Percentiles rank a stretch among this genome's conserved stretches.
Evolutionary conservation across 1,284 basidiomycete species (phyloP).

Genomic region (Trichosporon coremiiforme): DNA sequence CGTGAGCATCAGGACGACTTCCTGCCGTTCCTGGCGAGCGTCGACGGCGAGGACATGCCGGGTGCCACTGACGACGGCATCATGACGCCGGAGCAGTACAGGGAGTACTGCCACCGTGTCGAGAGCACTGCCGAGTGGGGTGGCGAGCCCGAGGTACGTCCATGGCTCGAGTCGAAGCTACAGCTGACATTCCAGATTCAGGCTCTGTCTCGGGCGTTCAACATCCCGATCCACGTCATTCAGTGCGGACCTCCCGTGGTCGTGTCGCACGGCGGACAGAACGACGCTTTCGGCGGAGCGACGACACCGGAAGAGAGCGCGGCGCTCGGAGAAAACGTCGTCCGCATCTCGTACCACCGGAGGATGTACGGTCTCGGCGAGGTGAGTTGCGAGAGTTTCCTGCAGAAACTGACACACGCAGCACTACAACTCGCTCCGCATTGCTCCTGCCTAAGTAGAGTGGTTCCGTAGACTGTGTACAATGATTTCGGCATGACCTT

Average conservation of each 20-base stretch:
- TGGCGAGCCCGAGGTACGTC: constrained; percentile 81
- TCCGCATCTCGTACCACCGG: constrained; percentile 85
- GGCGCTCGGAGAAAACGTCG: constrained; percentile 59
- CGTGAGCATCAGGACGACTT: constrained; percentile 84
- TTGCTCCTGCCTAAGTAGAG: constrained; percentile 44
- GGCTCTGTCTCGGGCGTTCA: constrained; percentile 81
- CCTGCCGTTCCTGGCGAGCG: constrained; percentile 84
- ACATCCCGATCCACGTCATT: constrained; percentile 86
- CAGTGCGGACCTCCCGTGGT: constrained; percentile 79
- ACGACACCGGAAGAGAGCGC: constrained; percentile 52
- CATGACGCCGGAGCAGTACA: constrained; percentile 71
- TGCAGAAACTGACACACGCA: constrained; percentile 45
- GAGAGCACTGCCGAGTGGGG: constrained; percentile 89
- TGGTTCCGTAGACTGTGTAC: background rate
- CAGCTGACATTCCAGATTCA: constrained; percentile 62
- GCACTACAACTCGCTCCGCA: constrained; percentile 85
- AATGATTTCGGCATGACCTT: background rate
- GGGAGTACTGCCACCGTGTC: constrained; percentile 76
- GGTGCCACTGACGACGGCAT: constrained; percentile 70
- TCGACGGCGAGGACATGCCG: constrained; percentile 71
- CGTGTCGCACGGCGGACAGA: constrained; percentile 68
- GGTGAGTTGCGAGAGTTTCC: constrained; percentile 60
- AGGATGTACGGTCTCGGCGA: constrained; percentile 91
- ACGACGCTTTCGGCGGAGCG: constrained; percentile 51
- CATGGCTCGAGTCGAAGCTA: background rate